Evolutionary conservation across 768 basidiomycete genomes (phyloP).

Genomic region (Leccinum incarnatum): DNA sequence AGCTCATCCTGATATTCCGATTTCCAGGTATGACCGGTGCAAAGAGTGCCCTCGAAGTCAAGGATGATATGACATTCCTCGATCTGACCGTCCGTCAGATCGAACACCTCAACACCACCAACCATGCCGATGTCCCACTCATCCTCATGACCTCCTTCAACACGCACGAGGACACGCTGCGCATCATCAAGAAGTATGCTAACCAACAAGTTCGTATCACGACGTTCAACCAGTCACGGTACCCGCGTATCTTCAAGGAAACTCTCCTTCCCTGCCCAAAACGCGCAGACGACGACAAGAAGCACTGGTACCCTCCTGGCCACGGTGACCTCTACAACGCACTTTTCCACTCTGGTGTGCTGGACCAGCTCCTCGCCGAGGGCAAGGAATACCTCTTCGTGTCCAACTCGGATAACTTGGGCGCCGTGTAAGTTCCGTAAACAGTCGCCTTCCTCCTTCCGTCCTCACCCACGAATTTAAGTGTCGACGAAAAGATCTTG

Average conservation of each 20-base stretch:
- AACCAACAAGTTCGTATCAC: slow-evolving; percentile 76
- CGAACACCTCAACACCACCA: slow-evolving; percentile 64
- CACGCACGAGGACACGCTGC: slow-evolving; percentile 73
- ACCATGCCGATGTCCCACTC: slow-evolving; percentile 68
- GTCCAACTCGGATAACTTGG: slow-evolving; percentile 75
- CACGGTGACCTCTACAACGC: slow-evolving; percentile 78
- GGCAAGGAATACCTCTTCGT: slow-evolving; percentile 80
- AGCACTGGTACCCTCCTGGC: slow-evolving; percentile 74
- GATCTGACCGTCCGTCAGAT: slow-evolving; percentile 64
- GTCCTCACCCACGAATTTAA: slow-evolving; percentile 17
- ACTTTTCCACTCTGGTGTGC: slow-evolving; percentile 65
- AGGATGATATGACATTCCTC: slow-evolving; percentile 70
- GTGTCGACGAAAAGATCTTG: slow-evolving; percentile 67
- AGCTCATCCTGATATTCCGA: slow-evolving; percentile 3
- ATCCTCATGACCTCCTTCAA: slow-evolving; percentile 84
- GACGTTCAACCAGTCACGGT: slow-evolving; percentile 71
- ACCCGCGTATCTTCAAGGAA: slow-evolving; percentile 72
- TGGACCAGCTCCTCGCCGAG: slow-evolving; percentile 65
- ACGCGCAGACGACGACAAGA: slow-evolving; percentile 57
- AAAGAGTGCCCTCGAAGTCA: slow-evolving; percentile 72
- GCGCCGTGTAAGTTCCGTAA: slow-evolving; percentile 49
- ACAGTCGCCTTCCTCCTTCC: not conserved
- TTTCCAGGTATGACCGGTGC: slow-evolving; percentile 53
- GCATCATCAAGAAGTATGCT: slow-evolving; percentile 77
- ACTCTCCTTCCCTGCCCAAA: slow-evolving; percentile 61